phyloP scores from a whole-genome alignment of 2,329 filamentous ascomycete genomes.

The Aureobasidium vineae region DNA sequence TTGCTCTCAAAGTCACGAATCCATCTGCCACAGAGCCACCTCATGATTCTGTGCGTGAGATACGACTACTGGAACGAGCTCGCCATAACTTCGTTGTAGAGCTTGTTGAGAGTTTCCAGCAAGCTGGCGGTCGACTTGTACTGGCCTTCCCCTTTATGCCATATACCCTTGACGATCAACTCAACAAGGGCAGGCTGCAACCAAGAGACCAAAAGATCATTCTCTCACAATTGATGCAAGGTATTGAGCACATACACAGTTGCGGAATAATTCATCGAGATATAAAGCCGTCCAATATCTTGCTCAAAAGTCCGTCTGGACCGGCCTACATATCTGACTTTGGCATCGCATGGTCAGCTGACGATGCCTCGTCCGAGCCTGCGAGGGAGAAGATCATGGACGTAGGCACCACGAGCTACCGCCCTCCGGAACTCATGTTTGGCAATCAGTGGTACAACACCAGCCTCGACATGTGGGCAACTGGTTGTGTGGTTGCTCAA shows the following conservation, averaged over 20 bases:
- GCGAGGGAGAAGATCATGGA: slow-evolving; percentile 75
- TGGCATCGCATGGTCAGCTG: slow-evolving; percentile 61
- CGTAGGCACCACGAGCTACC: slow-evolving; percentile 88
- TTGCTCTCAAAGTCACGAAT: slow-evolving; percentile 81
- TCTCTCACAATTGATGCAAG: slow-evolving; percentile 68
- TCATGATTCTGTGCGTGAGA: slow-evolving; percentile 79
- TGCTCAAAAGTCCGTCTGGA: slow-evolving; percentile 47
- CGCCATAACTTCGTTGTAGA: slow-evolving; percentile 61
- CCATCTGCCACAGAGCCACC: slow-evolving; percentile 71
- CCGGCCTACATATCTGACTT: slow-evolving; percentile 87
- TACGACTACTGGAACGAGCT: slow-evolving; percentile 65
- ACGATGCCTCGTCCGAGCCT: slow-evolving; percentile 58
- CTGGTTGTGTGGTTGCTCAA: slow-evolving; percentile 82
- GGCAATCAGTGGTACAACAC: slow-evolving; percentile 70
- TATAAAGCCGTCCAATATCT: slow-evolving; percentile 85
- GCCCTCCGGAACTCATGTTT: slow-evolving; percentile 87
- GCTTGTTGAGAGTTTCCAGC: slow-evolving; percentile 68
- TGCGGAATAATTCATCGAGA: slow-evolving; percentile 86
- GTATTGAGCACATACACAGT: slow-evolving; percentile 68
- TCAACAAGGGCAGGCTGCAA: slow-evolving; percentile 51
- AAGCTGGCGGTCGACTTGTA: slow-evolving; percentile 69
- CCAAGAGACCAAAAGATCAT: slow-evolving; percentile 38
- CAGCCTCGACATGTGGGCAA: slow-evolving; percentile 83
- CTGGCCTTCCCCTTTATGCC: slow-evolving; percentile 84
- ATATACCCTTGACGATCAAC: slow-evolving; percentile 66